Evolutionary conservation across 805 yeast genomes (phyloP), one percentile per base, ranked within the genome.

Genomic region (Candida germanica): DNA sequence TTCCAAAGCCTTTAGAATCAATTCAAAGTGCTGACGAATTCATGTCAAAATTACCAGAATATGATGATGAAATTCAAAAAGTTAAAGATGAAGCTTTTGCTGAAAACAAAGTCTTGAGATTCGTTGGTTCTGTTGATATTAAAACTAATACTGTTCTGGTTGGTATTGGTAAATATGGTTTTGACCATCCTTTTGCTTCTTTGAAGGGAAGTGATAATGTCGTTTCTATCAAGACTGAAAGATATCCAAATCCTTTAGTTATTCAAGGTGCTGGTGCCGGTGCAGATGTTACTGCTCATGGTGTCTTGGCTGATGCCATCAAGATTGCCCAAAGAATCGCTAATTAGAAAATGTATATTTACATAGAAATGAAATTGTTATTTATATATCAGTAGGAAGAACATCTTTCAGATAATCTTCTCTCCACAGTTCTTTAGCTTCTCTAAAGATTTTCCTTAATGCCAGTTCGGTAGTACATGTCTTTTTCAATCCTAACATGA

Each of bases 261-360:
- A 76, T 93, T 52, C 98, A 93, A 73, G 99, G 99, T 66, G 98
- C 99, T 21, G 99, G 95, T 54, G 81, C 82, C 77, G 95, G 51
- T 93, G 80, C 81, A 36, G 82, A 75, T 24, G 80, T 76, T 30
- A 77, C 82, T 34, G 81, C 82, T 30, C 72, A 65, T 42, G 99
- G 98, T 64, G 97, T 93, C 29, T 75, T 93, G 48, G 95, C 94
- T 36, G 99, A 93, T 59, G 81, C 86, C 24, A 75, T 93, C 58
- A 93, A 87, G 72, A 81, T 87, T 50, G 96, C 94, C 29, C 88
- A 89, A 67, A 80, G 96, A 71, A 62, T 87, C 35, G 82, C 80
- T 33, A 56, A 59, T 31, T 69, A 59, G 37, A 31, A 9, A 20
- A 20, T 10, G 23, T 6, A 26, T 23, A 20, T 20, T 7, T 20